Evolutionary conservation across 148 eudicot genomes (phyloP).

Genomic region (Persicaria tinctoria): DNA sequence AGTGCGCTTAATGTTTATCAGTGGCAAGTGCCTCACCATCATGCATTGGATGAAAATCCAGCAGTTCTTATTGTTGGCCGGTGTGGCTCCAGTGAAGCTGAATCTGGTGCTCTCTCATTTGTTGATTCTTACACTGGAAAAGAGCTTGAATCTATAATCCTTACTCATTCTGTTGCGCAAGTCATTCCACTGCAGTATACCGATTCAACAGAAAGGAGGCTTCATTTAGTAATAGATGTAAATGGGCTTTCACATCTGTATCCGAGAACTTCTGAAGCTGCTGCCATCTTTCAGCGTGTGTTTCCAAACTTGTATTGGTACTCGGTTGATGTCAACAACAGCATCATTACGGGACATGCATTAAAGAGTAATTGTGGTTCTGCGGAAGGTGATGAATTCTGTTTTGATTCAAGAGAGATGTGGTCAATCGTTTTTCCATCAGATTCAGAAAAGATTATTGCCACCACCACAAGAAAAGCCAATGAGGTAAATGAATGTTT

Average conservation of each 20-base stretch:
- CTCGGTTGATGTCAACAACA: slow-evolving; percentile 66
- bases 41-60: slow-evolving; percentile 90
- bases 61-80: slow-evolving; percentile 83
- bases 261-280: slow-evolving; percentile 78
- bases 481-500: slow-evolving; percentile 52
- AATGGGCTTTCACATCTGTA: slow-evolving; percentile 55
- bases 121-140: slow-evolving; percentile 78
- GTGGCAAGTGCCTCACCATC: slow-evolving; percentile 99
- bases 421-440: slow-evolving; percentile 88
- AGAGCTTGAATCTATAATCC: slow-evolving; percentile 40
- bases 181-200: slow-evolving; percentile 79
- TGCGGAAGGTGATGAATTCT: slow-evolving; percentile 53
- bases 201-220: slow-evolving; percentile 79
- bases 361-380: slow-evolving; percentile 42
- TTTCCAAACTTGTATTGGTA: slow-evolving; percentile 81
- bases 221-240: slow-evolving; percentile 75
- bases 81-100: slow-evolving; percentile 50
- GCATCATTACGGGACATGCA: slow-evolving; percentile 66
- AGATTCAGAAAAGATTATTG: slow-evolving; percentile 79
- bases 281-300: slow-evolving; percentile 56
- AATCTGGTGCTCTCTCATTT: slow-evolving; percentile 68
- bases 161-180: slow-evolving; percentile 60
- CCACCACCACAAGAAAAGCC: slow-evolving; percentile 54
- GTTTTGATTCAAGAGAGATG: slow-evolving; percentile 56
- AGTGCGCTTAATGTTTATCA: slow-evolving; percentile 59